Conservation (phyloP, 2,329 filamentous ascomycete species). For the Fulvia fulva region DNA sequence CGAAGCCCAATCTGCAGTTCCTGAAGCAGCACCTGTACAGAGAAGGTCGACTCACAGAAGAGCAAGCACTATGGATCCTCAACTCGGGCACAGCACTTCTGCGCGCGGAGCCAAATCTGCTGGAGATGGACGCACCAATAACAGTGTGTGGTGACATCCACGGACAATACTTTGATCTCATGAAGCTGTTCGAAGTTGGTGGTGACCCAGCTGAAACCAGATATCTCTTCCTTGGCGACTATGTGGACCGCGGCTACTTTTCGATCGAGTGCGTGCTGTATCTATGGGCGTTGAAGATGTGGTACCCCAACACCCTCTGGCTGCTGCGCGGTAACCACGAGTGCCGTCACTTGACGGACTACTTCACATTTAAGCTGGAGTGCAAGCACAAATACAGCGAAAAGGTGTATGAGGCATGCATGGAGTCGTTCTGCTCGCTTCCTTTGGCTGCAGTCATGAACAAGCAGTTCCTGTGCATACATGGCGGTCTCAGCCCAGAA, state of each 20-base stretch:
- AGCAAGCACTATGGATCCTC: constrained; percentile 96
- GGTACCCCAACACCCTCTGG: constrained; percentile 97
- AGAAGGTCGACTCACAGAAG: constrained; percentile 92
- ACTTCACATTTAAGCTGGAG: constrained; percentile 99
- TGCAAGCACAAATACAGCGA: constrained; percentile 99
- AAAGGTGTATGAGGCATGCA: constrained; percentile 91
- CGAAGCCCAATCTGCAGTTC: constrained; percentile 88
- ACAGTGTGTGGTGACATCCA: constrained; percentile 98
- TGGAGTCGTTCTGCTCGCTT: constrained; percentile 94
- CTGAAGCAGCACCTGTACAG: constrained; percentile 98
- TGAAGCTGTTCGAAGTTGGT: constrained; percentile 99
- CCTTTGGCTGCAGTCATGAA: constrained; percentile 98
- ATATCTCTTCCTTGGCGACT: constrained; percentile 96
- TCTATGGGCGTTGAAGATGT: constrained; percentile 97
- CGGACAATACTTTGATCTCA: constrained; percentile 97
- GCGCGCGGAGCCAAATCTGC: constrained; percentile 83
- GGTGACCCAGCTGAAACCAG: constrained; percentile 93
- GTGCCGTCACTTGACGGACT: constrained; percentile 97
- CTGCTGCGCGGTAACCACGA: constrained; percentile 96
- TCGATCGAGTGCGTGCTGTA: constrained; percentile 99
- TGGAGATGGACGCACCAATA: constrained; percentile 99
- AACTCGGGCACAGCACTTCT: constrained; percentile 81
- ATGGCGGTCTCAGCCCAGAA: constrained; percentile 92
- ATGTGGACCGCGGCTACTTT: constrained; percentile 97
- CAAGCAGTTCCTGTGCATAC: constrained; percentile 98